These are phyloP conservation scores for Beauveria medogensis DNA, from an alignment of 2,329 filamentous ascomycete species.

Conservation along the genomic window DNA sequence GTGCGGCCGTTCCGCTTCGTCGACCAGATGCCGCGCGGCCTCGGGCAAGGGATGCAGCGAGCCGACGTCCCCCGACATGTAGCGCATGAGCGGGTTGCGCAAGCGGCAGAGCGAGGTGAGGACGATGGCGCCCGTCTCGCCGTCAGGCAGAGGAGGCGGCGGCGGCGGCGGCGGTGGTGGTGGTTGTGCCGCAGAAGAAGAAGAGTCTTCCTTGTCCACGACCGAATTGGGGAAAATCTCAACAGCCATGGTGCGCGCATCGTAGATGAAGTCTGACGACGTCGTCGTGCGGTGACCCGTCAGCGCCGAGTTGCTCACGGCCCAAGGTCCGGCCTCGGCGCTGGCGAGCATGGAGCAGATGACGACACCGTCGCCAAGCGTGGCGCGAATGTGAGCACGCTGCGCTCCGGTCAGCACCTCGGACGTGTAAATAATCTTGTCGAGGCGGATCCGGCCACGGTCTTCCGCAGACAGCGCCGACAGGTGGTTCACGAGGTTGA, in stretches of 20 bases:
- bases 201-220: neutral
- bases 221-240: constrained; percentile 27
- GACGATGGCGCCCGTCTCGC: constrained; percentile 29
- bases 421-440: constrained; percentile 38
- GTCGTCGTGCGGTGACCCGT: constrained; percentile 13
- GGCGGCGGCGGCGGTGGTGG: neutral
- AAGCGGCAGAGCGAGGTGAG: constrained; percentile 34
- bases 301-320: constrained; percentile 22
- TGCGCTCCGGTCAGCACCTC: constrained; percentile 29
- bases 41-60: constrained; percentile 29
- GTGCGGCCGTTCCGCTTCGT: constrained; percentile 17
- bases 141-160: constrained; percentile 18
- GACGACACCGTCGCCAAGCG: constrained; percentile 22
- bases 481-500: constrained; percentile 28
- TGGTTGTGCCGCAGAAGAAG: neutral
- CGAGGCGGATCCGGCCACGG: constrained; percentile 21
- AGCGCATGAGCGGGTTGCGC: constrained; percentile 35
- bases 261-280: constrained; percentile 29
- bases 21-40: constrained; percentile 11
- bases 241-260: constrained; percentile 27
- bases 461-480: constrained; percentile 18
- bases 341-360: constrained; percentile 35
- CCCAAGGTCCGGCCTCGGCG: constrained; percentile 34
- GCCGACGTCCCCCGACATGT: constrained; percentile 33
- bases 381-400: constrained; percentile 20